A percentile compares a stretch with the other conserved stretches of the same genome.
These are phyloP conservation scores for Trichomonascaceae sp. DNA, from an alignment of 1,139 yeast species.

Conservation along the genomic window DNA sequence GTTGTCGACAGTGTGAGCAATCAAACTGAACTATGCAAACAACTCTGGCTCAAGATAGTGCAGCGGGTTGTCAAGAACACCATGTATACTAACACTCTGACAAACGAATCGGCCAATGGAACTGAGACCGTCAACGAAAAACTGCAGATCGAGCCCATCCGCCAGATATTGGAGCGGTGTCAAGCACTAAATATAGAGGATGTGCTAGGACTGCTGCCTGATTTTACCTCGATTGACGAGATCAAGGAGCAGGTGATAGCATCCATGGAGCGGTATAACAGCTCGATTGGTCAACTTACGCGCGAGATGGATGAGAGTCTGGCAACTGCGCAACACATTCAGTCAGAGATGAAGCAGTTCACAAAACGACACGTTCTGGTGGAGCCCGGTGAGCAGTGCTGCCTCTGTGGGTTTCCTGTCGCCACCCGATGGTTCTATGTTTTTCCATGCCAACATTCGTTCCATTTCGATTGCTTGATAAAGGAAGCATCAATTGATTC, in stretches of 20 bases:
- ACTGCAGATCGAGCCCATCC: background rate
- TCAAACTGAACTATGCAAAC: slow-evolving; percentile 42
- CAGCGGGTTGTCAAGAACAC: slow-evolving; percentile 34
- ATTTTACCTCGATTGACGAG: slow-evolving; percentile 66
- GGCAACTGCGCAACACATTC: slow-evolving; percentile 46
- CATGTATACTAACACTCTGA: background rate
- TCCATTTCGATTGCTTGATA: slow-evolving; percentile 79
- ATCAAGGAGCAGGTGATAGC: slow-evolving; percentile 73
- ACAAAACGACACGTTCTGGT: slow-evolving; percentile 41
- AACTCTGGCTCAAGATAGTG: slow-evolving; percentile 63
- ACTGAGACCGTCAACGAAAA: slow-evolving; percentile 22
- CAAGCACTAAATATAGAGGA: slow-evolving; percentile 65
- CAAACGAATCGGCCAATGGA: slow-evolving; percentile 9
- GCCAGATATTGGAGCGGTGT: slow-evolving; percentile 30
- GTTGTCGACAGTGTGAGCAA: slow-evolving; percentile 42
- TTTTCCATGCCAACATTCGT: slow-evolving; percentile 84
- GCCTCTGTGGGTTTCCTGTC: slow-evolving; percentile 52
- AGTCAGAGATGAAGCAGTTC: slow-evolving; percentile 42
- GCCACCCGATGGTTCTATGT: slow-evolving; percentile 63
- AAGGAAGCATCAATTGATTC: slow-evolving; percentile 49
- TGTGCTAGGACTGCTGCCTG: slow-evolving; percentile 72
- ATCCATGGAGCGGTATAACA: slow-evolving; percentile 62
- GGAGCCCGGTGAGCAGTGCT: slow-evolving; percentile 79
- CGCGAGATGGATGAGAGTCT: slow-evolving; percentile 69
- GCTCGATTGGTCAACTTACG: slow-evolving; percentile 48